Evolutionary conservation across 2,329 filamentous ascomycete genomes (phyloP), one percentile per base, ranked within the genome.

Genomic region (Leptographium galeiforme): DNA sequence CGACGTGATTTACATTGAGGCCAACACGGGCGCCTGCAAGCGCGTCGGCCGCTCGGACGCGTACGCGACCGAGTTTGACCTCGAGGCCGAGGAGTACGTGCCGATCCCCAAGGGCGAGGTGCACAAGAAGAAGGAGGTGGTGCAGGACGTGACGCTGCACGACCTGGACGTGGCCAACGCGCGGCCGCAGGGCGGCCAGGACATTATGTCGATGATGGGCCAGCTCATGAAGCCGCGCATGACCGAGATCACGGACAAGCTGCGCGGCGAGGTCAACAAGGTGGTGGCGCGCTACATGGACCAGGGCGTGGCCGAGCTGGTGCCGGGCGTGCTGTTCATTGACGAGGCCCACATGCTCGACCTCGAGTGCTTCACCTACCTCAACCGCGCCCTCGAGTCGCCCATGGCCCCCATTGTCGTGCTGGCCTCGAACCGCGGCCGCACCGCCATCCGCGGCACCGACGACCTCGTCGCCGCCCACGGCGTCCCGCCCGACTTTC

Each of bases 131-230:
- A 98, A 98, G 76, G 93, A 98, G 72, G 95, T 98, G 61, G 93
- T 98, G 39, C 93, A 98, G 68, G 93, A 98, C 64, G 93, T 98
- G 58, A 96, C 93, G 47, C 78, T 98, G 59, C 93, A 98, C 69
- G 93, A 98, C 66, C 76, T 98, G 54, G 93, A 98, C 65, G 85
- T 97, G 58, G 93, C 93, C 59, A 98, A 98, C 64, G 87, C 93
- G 14, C 78, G 91, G 63, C 93, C 93, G 6, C 89, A 97, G 73
- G 93, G 93, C 52, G 93, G 93, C 46, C 93, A 98, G 75, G 93
- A 98, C 68, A 95, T 98, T 60, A 97, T 98, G 90, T 96, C 90
- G 74, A 97, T 98, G 93, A 97, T 98, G 91, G 93, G 93, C 63
- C 93, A 98, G 71, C 73, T 98, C 64, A 96, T 97, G 89, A 97